Conservation (phyloP, 768 basidiomycete genomes). For the Agaricus subrufescens region DNA sequence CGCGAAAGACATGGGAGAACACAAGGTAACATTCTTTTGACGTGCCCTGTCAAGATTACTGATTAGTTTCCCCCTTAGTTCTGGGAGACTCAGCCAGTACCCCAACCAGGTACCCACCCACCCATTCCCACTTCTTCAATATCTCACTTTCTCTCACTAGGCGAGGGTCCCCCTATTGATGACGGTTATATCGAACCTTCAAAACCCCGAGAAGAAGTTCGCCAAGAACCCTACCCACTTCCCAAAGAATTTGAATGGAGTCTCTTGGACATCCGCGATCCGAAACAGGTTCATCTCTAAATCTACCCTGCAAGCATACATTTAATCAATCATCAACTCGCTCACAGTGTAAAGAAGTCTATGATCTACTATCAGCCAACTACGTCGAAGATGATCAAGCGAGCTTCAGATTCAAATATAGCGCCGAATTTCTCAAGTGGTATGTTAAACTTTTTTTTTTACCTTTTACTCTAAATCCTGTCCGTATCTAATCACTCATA, state of each 20-base stretch:
- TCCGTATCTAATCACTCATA: conserved; percentile 22
- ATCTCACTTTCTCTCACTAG: conserved; percentile 25
- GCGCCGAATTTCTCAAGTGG: conserved; percentile 92
- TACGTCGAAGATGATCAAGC: conserved; percentile 98
- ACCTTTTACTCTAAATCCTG: not conserved
- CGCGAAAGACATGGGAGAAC: conserved; percentile 79
- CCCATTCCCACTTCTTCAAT: not conserved
- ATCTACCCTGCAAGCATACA: not conserved
- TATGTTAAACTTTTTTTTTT: conserved; percentile 21
- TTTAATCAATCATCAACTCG: not conserved
- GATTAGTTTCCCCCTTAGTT: conserved; percentile 49
- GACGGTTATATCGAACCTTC: conserved; percentile 91
- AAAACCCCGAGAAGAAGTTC: conserved; percentile 70
- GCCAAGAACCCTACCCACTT: conserved; percentile 82
- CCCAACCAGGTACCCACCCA: conserved; percentile 60
- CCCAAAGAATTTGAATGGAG: conserved; percentile 95
- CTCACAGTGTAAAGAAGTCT: conserved; percentile 85
- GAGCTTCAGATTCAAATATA: conserved; percentile 95
- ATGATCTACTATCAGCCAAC: conserved; percentile 85
- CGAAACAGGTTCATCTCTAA: conserved; percentile 54
- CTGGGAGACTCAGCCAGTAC: conserved; percentile 97
- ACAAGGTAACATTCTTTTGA: conserved; percentile 58
- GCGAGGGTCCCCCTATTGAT: conserved; percentile 56
- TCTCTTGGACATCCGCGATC: conserved; percentile 71
- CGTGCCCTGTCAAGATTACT: not conserved